A percentile compares a stretch with the other conserved stretches of the same genome.
phyloP scores from a whole-genome alignment of 2,329 filamentous ascomycete species.

The Seiridium cupressi region DNA sequence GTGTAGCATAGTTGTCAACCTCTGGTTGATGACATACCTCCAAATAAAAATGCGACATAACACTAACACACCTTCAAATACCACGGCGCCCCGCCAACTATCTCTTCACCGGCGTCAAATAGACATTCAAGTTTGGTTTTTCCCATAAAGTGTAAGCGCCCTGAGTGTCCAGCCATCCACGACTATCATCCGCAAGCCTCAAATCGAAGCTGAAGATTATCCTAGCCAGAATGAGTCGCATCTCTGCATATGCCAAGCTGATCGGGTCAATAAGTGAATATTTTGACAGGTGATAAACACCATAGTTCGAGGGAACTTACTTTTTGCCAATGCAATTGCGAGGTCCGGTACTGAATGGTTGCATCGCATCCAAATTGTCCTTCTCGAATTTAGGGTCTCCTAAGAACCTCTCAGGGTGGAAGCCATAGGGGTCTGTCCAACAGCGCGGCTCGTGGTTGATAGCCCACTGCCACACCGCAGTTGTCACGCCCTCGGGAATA shows the following conservation, averaged over 20 bases:
- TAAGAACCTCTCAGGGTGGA: constrained; percentile 39
- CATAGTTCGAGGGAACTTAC: constrained; percentile 21
- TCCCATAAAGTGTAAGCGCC: constrained; percentile 26
- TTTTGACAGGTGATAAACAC: not conserved
- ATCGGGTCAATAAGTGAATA: not conserved
- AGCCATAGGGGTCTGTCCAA: constrained; percentile 35
- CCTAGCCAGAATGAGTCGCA: constrained; percentile 33
- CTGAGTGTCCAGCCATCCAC: constrained; percentile 26
- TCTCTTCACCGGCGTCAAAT: constrained; percentile 18
- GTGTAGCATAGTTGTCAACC: too few species aligned
- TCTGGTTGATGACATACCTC: too few species aligned
- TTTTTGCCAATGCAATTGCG: constrained; percentile 40
- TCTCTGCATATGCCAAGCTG: constrained; percentile 36
- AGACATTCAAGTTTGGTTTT: constrained; percentile 25
- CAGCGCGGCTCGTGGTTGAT: constrained; percentile 31
- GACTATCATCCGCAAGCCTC: constrained; percentile 19
- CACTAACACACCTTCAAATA: not conserved
- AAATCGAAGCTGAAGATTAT: constrained; percentile 36
- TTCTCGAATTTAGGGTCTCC: constrained; percentile 24
- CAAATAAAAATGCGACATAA: not conserved
- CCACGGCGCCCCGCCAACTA: not conserved
- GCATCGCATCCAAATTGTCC: constrained; percentile 32
- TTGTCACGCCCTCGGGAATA: constrained; percentile 28
- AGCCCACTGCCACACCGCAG: constrained; percentile 35
- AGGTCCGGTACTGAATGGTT: constrained; percentile 36